A percentile compares a stretch with the other conserved stretches of the same genome.
phyloP scores from a whole-genome alignment of 2,329 filamentous ascomycete species.

The Aspergillus ibericus region DNA sequence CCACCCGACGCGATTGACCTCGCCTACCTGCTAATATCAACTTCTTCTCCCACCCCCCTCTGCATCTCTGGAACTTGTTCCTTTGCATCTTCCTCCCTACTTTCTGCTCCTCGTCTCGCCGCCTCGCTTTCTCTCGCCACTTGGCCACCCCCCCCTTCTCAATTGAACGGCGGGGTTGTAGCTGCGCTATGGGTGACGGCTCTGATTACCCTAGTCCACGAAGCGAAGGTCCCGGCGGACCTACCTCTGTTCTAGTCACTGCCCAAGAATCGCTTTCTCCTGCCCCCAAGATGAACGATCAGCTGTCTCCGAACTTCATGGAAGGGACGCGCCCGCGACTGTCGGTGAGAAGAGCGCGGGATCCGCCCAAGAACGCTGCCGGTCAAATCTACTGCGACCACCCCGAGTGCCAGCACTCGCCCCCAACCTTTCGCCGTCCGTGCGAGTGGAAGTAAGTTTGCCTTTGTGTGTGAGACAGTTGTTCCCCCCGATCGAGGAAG shows the following conservation, averaged over 20 bases:
- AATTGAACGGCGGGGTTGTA: conserved; percentile 32
- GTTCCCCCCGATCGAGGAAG: conserved; percentile 1
- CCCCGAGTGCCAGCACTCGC: conserved; percentile 65
- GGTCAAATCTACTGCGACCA: conserved; percentile 78
- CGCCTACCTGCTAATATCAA: conserved; percentile 11
- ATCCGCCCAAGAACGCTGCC: conserved; percentile 63
- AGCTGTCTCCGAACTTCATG: conserved; percentile 30
- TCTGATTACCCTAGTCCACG: conserved; percentile 46
- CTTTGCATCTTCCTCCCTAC: neutral
- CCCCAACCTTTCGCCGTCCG: conserved; percentile 71
- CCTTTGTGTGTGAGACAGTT: neutral
- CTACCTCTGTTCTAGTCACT: conserved; percentile 37
- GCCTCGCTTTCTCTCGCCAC: conserved; percentile 11
- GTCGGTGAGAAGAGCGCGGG: conserved; percentile 45
- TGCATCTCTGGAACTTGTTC: neutral
- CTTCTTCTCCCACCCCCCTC: neutral
- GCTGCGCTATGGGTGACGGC: conserved; percentile 42
- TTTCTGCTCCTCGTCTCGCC: neutral
- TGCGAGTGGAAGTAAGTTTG: conserved; percentile 89
- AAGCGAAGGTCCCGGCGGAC: conserved; percentile 43
- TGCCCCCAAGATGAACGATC: conserved; percentile 39
- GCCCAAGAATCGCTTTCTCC: conserved; percentile 35
- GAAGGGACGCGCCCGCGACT: conserved; percentile 42
- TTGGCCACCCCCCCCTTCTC: conserved; percentile 22
- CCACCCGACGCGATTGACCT: conserved; percentile 9